Conservation (phyloP, 768 basidiomycete species). For the Cyathus striatus region DNA sequence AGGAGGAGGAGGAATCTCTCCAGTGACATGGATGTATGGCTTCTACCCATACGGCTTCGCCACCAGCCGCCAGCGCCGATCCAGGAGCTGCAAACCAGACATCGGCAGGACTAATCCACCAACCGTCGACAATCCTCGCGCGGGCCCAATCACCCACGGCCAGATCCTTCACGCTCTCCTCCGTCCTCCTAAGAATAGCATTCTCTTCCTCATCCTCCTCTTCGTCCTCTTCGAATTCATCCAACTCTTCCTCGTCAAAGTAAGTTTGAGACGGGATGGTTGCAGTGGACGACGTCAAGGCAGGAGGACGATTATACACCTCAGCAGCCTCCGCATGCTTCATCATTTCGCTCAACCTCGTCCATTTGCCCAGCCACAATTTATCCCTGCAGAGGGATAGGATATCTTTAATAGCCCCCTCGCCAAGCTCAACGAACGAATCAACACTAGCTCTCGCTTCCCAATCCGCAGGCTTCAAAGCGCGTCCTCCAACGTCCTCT, state of each 20-base stretch:
- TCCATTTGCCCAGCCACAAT: slow-evolving; percentile 60
- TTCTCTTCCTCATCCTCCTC: slow-evolving; percentile 41
- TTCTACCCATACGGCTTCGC: no score
- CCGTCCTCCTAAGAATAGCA: slow-evolving; percentile 35
- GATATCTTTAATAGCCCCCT: slow-evolving; percentile 62
- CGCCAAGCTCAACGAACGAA: slow-evolving; percentile 69
- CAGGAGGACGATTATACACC: slow-evolving; percentile 23
- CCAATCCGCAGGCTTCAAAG: slow-evolving; percentile 45
- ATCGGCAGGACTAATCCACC: slow-evolving; percentile 74
- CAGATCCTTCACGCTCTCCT: slow-evolving; percentile 41
- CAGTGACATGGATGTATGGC: slow-evolving; percentile 62
- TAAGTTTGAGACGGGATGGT: slow-evolving; percentile 7
- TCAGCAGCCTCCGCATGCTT: slow-evolving; percentile 63
- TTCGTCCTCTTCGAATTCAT: slow-evolving; percentile 29
- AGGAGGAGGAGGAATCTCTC: slow-evolving; percentile 27
- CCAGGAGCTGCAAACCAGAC: slow-evolving; percentile 50
- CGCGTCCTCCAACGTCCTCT: slow-evolving; percentile 50
- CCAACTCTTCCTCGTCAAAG: slow-evolving; percentile 13
- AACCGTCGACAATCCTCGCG: slow-evolving; percentile 65
- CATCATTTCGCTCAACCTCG: slow-evolving; percentile 63
- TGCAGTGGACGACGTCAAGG: slow-evolving; percentile 4
- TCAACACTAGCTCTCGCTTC: slow-evolving; percentile 65
- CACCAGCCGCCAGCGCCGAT: slow-evolving; percentile 23
- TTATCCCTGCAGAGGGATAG: slow-evolving; percentile 62
- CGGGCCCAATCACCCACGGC: slow-evolving; percentile 73